Evolutionary conservation across 2,329 filamentous ascomycete species (phyloP).

Genomic region (Xylariomycetidae sp.): DNA sequence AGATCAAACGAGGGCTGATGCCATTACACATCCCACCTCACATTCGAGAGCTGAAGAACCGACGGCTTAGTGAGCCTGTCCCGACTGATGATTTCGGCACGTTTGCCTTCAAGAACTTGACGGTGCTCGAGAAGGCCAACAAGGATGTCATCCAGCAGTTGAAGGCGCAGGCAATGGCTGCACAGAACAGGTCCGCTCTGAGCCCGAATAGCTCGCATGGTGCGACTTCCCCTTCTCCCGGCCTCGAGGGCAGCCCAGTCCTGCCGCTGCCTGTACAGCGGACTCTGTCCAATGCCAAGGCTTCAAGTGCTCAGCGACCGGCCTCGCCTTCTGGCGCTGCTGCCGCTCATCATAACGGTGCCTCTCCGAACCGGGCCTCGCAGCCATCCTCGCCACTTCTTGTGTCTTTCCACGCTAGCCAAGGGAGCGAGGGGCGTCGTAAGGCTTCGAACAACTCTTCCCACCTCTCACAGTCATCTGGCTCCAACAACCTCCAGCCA

Average conservation of each 20-base stretch:
- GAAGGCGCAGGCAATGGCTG: slow-evolving; percentile 78
- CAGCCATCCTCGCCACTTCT: slow-evolving; percentile 82
- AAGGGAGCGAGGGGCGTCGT: slow-evolving; percentile 68
- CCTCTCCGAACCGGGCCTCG: slow-evolving; percentile 79
- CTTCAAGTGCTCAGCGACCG: slow-evolving; percentile 58
- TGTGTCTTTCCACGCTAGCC: slow-evolving; percentile 89
- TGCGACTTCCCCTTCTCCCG: slow-evolving; percentile 56
- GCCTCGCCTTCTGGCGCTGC: slow-evolving; percentile 83
- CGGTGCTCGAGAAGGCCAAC: slow-evolving; percentile 94
- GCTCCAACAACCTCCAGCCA: slow-evolving; percentile 58
- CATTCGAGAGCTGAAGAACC: slow-evolving; percentile 81
- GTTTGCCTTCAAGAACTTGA: slow-evolving; percentile 95
- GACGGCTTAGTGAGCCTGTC: slow-evolving; percentile 85
- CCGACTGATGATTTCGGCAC: slow-evolving; percentile 88
- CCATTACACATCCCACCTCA: slow-evolving; percentile 94
- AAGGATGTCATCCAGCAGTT: slow-evolving; percentile 98
- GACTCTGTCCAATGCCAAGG: slow-evolving; percentile 77
- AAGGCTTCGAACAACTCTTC: slow-evolving; percentile 92
- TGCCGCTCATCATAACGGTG: slow-evolving; percentile 68
- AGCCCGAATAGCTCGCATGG: slow-evolving; percentile 38
- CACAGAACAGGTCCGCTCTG: slow-evolving; percentile 47
- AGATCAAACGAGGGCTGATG: slow-evolving; percentile 87
- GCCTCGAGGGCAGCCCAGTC: slow-evolving; percentile 79
- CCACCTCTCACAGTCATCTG: slow-evolving; percentile 72
- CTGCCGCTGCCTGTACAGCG: slow-evolving; percentile 74